Evolutionary conservation across 2,329 filamentous ascomycete species (phyloP).

Genomic region (Aspergillus fumigatus): DNA sequence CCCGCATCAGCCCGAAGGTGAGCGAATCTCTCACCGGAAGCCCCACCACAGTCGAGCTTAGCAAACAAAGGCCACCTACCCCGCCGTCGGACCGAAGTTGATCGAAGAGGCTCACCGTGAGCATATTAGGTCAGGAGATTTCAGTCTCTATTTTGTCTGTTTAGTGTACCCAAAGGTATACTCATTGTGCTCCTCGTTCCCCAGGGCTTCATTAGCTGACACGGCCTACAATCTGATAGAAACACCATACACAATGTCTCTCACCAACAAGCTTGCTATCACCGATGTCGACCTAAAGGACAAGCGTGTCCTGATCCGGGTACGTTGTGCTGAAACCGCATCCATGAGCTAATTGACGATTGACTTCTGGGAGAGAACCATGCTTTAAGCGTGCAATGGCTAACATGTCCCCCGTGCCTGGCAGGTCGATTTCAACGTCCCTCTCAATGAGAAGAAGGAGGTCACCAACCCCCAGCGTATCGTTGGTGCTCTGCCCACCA

Average conservation of each 20-base stretch:
- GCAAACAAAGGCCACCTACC: slow-evolving; percentile 17
- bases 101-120: slow-evolving; percentile 19
- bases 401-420: neutral
- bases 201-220: neutral
- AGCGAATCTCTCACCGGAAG: slow-evolving; percentile 26
- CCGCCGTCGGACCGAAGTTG: slow-evolving; percentile 16
- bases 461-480: slow-evolving; percentile 99
- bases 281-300: slow-evolving; percentile 94
- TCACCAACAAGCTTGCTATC: slow-evolving; percentile 97
- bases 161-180: neutral
- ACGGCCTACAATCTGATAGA: slow-evolving; percentile 1
- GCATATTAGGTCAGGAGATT: neutral
- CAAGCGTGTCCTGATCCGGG: slow-evolving; percentile 96
- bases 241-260: slow-evolving; percentile 66
- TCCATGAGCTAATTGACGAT: slow-evolving; percentile 19
- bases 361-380: neutral
- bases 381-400: slow-evolving; percentile 6
- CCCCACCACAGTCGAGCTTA: slow-evolving; percentile 14
- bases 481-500: slow-evolving; percentile 88
- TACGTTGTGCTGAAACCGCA: slow-evolving; percentile 46
- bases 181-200: neutral
- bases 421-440: slow-evolving; percentile 99
- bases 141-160: neutral
- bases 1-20: slow-evolving; percentile 38
- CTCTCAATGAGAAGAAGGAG: slow-evolving; percentile 85